Percentiles rank a stretch among this genome's conserved stretches.
Conservation (phyloP, 768 basidiomycete genomes). For the Brasilioporus rufonigricans region DNA sequence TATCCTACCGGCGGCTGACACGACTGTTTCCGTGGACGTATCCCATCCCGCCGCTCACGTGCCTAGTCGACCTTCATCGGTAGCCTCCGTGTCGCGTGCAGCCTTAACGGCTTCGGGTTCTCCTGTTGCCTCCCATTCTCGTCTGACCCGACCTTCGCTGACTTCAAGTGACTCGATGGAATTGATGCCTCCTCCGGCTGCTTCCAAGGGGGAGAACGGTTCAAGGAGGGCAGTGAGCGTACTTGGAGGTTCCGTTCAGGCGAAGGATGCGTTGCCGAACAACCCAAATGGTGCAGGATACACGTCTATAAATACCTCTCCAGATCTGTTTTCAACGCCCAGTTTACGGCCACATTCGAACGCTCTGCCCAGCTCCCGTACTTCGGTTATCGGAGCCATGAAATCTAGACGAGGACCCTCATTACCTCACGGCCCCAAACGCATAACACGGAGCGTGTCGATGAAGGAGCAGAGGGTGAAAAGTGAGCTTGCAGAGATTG, state of each 20-base stretch:
- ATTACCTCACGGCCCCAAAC: constrained; percentile 11
- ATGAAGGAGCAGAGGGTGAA: constrained; percentile 21
- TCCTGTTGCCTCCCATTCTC: neutral
- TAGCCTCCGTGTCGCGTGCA: constrained; percentile 3
- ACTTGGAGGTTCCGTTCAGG: neutral
- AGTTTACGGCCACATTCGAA: neutral
- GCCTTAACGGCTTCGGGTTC: neutral
- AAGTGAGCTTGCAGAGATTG: neutral
- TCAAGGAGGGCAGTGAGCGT: neutral
- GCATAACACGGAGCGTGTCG: constrained; percentile 29
- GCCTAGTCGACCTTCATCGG: neutral
- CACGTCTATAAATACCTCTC: neutral
- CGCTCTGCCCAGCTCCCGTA: neutral
- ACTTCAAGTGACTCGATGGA: neutral
- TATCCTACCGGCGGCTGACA: constrained; percentile 1
- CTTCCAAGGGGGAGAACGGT: neutral
- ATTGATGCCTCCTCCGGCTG: constrained; percentile 2
- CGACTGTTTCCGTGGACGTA: neutral
- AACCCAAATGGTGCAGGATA: neutral
- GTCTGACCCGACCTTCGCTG: neutral
- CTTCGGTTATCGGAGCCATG: constrained; percentile 7
- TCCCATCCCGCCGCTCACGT: neutral
- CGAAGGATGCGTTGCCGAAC: neutral
- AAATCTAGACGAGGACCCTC: constrained; percentile 19
- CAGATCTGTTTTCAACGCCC: neutral